Percentiles rank a stretch among this genome's conserved stretches.
These are phyloP conservation scores for Daldinia concentrica DNA, from an alignment of 495 filamentous ascomycete genomes.

Conservation along the genomic window DNA sequence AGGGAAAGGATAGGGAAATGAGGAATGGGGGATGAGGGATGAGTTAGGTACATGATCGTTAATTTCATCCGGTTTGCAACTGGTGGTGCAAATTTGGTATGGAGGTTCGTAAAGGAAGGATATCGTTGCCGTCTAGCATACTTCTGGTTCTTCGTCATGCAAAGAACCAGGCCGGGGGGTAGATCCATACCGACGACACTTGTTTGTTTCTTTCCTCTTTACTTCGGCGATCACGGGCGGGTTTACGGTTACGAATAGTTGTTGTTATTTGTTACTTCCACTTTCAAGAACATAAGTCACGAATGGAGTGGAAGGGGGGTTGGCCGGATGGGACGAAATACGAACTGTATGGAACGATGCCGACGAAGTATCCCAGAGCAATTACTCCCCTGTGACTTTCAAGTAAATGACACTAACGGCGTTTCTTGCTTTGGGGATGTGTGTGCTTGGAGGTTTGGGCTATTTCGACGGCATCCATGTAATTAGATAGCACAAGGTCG, in stretches of 20 bases:
- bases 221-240: not conserved
- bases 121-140: not conserved
- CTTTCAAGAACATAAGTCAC: not conserved
- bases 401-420: not conserved
- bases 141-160: not conserved
- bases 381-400: not conserved
- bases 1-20: not conserved
- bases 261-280: not conserved
- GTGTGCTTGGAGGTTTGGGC: not conserved
- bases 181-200: not conserved
- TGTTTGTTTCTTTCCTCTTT: not conserved
- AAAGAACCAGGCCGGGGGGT: not conserved
- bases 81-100: not conserved
- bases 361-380: not conserved
- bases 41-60: not conserved
- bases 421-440: not conserved
- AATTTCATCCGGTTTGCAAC: not conserved
- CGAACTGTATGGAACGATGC: not conserved
- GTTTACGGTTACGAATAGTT: not conserved
- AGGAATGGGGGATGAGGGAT: not conserved
- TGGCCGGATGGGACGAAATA: not conserved
- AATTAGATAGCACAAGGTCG: slow-evolving; percentile 1
- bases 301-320: not conserved
- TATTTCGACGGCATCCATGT: not conserved
- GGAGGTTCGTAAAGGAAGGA: not conserved